These are phyloP conservation scores for Populus tomentosa DNA, from an alignment of 441 rosid species.

Conservation along the genomic window DNA sequence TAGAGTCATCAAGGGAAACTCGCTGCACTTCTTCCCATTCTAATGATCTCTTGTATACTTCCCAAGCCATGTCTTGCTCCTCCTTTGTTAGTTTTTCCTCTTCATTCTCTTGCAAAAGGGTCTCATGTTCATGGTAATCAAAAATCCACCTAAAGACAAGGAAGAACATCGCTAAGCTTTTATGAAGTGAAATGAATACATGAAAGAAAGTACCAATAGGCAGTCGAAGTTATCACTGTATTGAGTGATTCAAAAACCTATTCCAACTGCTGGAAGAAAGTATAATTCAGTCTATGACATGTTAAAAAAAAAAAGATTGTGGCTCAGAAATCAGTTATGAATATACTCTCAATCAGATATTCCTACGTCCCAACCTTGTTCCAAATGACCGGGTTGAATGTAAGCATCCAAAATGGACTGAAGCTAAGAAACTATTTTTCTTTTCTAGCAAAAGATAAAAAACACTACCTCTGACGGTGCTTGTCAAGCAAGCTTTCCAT, in stretches of 20 bases:
- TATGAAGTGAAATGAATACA: not conserved
- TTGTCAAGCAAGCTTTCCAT: constrained; percentile 80
- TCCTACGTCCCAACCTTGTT: not conserved
- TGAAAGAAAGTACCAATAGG: not conserved
- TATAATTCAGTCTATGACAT: not conserved
- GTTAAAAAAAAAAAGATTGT: not conserved
- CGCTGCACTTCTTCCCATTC: constrained; percentile 97
- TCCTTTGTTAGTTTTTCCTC: constrained; percentile 96
- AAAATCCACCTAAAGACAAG: constrained; percentile 74
- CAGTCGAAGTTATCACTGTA: not conserved
- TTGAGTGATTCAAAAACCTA: not conserved
- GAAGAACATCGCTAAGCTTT: not conserved
- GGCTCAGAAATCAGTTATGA: not conserved
- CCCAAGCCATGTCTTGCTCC: constrained; percentile 99
- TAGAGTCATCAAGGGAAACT: constrained; percentile 53
- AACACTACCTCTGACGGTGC: constrained; percentile 68
- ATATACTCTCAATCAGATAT: not conserved
- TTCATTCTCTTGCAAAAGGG: constrained; percentile 97
- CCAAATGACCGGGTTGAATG: not conserved
- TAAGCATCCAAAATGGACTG: not conserved
- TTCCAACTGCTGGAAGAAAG: not conserved
- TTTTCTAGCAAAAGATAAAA: not conserved
- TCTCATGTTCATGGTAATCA: constrained; percentile 95
- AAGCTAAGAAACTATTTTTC: not conserved
- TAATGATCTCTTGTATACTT: constrained; percentile 65